These are phyloP conservation scores for Sugiyamaella valdiviana DNA, from an alignment of 805 yeast species.

Conservation along the genomic window DNA sequence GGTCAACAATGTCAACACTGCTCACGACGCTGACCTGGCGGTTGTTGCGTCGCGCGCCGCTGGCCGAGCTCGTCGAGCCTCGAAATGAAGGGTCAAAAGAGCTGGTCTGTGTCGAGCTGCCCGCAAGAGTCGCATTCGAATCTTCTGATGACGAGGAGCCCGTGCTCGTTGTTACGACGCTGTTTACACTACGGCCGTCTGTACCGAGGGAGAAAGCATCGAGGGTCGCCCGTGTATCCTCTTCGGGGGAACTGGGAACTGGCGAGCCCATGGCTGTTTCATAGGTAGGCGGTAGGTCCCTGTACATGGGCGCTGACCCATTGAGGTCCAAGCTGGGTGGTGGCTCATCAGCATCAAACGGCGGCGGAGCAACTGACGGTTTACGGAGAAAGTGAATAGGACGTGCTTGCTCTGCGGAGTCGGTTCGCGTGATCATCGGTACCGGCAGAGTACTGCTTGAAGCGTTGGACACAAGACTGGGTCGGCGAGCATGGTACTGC, in stretches of 20 bases:
- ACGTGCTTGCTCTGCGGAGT: constrained; percentile 22
- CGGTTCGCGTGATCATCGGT: constrained; percentile 7
- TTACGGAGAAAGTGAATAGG: constrained; percentile 51
- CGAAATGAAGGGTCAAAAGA: neutral
- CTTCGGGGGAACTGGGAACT: neutral
- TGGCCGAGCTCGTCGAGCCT: neutral
- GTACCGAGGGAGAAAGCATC: constrained; percentile 1
- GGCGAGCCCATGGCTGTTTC: constrained; percentile 11
- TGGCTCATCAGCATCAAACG: constrained; percentile 36
- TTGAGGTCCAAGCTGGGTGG: constrained; percentile 12
- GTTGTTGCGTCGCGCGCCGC: neutral
- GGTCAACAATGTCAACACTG: constrained; percentile 19
- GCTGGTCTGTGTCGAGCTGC: neutral
- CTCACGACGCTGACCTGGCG: constrained; percentile 11
- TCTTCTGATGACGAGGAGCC: neutral
- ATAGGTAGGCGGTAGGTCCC: constrained; percentile 15
- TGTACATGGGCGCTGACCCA: neutral
- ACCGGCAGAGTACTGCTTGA: constrained; percentile 10
- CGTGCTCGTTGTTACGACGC: neutral
- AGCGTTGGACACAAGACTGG: constrained; percentile 11
- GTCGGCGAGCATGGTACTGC: constrained; percentile 25
- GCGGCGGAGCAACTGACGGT: constrained; percentile 59
- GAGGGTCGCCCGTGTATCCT: neutral
- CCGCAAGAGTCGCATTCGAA: neutral
- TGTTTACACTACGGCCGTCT: neutral